Evolutionary conservation across 495 filamentous ascomycete species (phyloP).

Genomic region (Margaritispora aquatica): DNA sequence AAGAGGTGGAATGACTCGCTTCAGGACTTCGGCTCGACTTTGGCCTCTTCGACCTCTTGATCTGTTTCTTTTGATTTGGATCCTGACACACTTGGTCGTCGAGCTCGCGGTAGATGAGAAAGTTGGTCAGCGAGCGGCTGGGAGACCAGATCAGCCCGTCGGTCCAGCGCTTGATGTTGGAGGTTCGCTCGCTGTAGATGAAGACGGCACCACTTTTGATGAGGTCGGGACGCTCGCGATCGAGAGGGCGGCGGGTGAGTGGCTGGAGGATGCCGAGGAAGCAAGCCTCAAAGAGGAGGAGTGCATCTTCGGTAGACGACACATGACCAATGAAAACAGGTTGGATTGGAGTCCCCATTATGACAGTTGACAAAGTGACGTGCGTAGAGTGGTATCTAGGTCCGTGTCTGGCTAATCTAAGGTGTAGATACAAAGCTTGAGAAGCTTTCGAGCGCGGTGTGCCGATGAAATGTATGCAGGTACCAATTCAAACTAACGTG

Average conservation of each 20-base stretch:
- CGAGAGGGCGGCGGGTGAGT: constrained; percentile 75
- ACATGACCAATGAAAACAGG: constrained; percentile 45
- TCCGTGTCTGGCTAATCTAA: too few relatives aligned
- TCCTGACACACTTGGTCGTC: constrained; percentile 74
- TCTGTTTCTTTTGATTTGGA: constrained; percentile 76
- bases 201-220: constrained; percentile 82
- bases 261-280: constrained; percentile 61
- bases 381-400: too few relatives aligned
- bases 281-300: constrained; percentile 70
- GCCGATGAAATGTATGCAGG: too few relatives aligned
- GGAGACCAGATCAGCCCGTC: constrained; percentile 87
- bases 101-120: constrained; percentile 83
- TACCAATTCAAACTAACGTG: too few relatives aligned
- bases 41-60: not conserved
- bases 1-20: not conserved
- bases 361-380: too few relatives aligned
- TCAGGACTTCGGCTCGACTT: not conserved
- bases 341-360: not conserved
- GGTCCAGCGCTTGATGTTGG: constrained; percentile 90
- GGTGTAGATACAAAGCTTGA: too few relatives aligned
- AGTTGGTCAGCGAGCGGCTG: constrained; percentile 81
- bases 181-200: constrained; percentile 82
- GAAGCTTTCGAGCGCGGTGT: too few relatives aligned
- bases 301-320: constrained; percentile 63
- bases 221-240: constrained; percentile 65